A percentile compares a stretch with the other conserved stretches of the same genome.
Evolutionary conservation across 805 yeast genomes (phyloP).

Genomic region (Monosporozyma servazzii): DNA sequence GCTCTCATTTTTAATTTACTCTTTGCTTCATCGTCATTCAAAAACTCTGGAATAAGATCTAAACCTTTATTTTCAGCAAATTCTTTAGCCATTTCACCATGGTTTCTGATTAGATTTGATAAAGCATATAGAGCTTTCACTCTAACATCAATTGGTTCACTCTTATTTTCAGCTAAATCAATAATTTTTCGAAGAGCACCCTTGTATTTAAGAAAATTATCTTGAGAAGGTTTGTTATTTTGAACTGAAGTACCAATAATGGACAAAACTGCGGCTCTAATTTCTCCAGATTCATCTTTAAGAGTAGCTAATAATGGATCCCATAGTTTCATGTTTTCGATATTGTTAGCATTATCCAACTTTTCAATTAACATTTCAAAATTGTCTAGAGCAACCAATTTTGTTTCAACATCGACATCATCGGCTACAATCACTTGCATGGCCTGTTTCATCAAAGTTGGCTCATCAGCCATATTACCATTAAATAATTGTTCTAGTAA

Average conservation of each 20-base stretch:
- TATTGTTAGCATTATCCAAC: conserved; percentile 88
- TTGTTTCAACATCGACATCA: conserved; percentile 52
- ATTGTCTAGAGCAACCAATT: conserved; percentile 73
- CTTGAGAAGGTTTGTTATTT: conserved; percentile 72
- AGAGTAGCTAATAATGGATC: conserved; percentile 50
- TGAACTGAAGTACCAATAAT: conserved; percentile 88
- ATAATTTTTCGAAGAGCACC: conserved; percentile 41
- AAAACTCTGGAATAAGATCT: conserved; percentile 36
- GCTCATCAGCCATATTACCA: conserved; percentile 70
- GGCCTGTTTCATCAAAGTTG: conserved; percentile 75
- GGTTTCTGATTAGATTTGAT: conserved; percentile 65
- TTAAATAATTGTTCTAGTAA: conserved; percentile 71
- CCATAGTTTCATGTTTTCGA: conserved; percentile 81
- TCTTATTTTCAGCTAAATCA: conserved; percentile 28
- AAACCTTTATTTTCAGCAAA: conserved; percentile 60
- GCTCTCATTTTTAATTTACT: conserved; percentile 44
- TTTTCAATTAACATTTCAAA: conserved; percentile 91
- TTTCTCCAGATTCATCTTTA: conserved; percentile 33
- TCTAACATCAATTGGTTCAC: conserved; percentile 32
- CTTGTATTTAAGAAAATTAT: conserved; percentile 46
- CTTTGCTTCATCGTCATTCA: conserved; percentile 12
- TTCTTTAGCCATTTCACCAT: conserved; percentile 40
- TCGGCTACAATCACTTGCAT: conserved; percentile 49
- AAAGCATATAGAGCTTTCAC: conserved; percentile 72
- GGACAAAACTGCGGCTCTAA: conserved; percentile 57